These are phyloP conservation scores for Cercophora sp. DNA, from an alignment of 495 filamentous ascomycete genomes.

Conservation along the genomic window DNA sequence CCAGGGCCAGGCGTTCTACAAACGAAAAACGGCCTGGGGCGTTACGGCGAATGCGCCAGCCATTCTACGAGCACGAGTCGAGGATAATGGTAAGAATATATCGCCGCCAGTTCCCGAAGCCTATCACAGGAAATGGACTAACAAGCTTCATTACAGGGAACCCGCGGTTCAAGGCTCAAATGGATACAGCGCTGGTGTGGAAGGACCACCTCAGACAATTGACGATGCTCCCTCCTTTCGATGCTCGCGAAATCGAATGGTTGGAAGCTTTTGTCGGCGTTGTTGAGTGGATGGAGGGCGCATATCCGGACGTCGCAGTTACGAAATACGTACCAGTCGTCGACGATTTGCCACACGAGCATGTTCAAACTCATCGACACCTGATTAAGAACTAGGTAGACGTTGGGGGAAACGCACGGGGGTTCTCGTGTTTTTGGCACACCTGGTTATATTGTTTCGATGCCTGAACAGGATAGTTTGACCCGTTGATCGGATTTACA, in stretches of 20 bases:
- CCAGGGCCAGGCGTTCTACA: neutral
- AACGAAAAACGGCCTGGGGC: neutral
- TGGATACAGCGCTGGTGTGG: neutral
- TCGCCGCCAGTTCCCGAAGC: neutral
- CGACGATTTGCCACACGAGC: too few relatives aligned
- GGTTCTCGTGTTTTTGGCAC: too few relatives aligned
- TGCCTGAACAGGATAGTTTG: too few relatives aligned
- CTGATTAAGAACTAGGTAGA: too few relatives aligned
- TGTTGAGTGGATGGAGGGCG: constrained; percentile 15
- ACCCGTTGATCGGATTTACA: too few relatives aligned
- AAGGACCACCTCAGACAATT: neutral
- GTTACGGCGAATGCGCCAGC: neutral
- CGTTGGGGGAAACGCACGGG: too few relatives aligned
- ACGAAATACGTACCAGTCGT: too few relatives aligned
- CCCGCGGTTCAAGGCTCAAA: neutral
- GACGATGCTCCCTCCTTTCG: neutral
- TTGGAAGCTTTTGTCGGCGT: constrained; percentile 8
- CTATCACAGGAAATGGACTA: too few relatives aligned
- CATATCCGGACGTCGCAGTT: constrained; percentile 10
- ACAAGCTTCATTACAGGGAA: too few relatives aligned
- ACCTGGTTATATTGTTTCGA: too few relatives aligned
- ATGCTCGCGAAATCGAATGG: constrained; percentile 14
- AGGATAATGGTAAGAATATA: neutral
- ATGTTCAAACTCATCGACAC: too few relatives aligned
- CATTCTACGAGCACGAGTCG: neutral